Evolutionary conservation across 495 filamentous ascomycete genomes (phyloP).

Genomic region (Aspergillus asperescens): DNA sequence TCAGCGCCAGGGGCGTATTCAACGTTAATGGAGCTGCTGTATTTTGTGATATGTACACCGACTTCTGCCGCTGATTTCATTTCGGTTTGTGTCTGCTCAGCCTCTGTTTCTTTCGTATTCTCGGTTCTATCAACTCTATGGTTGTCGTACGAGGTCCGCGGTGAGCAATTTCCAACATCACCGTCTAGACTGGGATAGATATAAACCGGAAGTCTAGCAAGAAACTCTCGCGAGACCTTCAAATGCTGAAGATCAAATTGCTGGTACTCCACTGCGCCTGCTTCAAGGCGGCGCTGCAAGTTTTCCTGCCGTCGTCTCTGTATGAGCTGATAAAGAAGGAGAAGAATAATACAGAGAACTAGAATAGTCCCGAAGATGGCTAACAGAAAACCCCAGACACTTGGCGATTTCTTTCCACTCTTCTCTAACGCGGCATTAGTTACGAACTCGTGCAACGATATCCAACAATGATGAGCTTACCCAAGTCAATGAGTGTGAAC

Average conservation of each 20-base stretch:
- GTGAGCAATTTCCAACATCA: constrained; percentile 12
- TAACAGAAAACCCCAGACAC: constrained; percentile 78
- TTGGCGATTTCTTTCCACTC: constrained; percentile 42
- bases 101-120: not conserved
- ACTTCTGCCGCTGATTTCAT: not conserved
- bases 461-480: constrained; percentile 31
- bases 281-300: constrained; percentile 62
- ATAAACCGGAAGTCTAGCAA: constrained; percentile 69
- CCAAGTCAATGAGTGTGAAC: constrained; percentile 57
- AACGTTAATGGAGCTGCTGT: not conserved
- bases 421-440: constrained; percentile 11
- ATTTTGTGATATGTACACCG: not conserved
- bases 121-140: not conserved
- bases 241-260: constrained; percentile 69
- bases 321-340: constrained; percentile 66
- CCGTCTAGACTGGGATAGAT: constrained; percentile 52
- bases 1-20: not conserved
- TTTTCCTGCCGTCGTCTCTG: constrained; percentile 59
- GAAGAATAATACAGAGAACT: constrained; percentile 57
- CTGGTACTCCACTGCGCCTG: constrained; percentile 77
- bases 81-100: not conserved
- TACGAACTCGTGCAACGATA: not conserved
- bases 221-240: constrained; percentile 60
- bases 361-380: constrained; percentile 73
- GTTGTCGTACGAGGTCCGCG: not conserved